Evolutionary conservation across 495 filamentous ascomycete species (phyloP).

Genomic region (Tuber microsphaerosporum): DNA sequence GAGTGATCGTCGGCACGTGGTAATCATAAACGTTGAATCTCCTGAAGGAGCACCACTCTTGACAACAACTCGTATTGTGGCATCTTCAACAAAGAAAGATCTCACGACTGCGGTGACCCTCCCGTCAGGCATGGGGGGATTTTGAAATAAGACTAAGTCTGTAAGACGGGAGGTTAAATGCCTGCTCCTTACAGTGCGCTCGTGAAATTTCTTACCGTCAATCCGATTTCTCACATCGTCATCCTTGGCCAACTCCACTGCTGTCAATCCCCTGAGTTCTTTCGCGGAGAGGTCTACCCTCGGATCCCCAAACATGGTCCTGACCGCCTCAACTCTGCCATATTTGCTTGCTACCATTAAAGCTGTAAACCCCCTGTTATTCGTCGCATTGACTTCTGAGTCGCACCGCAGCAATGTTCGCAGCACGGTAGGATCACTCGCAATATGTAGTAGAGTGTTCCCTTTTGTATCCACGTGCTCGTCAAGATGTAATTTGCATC

Average conservation of each 20-base stretch:
- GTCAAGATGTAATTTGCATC: slow-evolving; percentile 74
- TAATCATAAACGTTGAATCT: slow-evolving; percentile 71
- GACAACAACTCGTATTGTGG: slow-evolving; percentile 81
- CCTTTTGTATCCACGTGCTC: slow-evolving; percentile 88
- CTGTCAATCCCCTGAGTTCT: slow-evolving; percentile 83
- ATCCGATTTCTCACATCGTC: slow-evolving; percentile 95
- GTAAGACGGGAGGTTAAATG: slow-evolving; percentile 6
- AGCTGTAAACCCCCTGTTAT: slow-evolving; percentile 90
- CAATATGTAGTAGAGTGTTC: slow-evolving; percentile 88
- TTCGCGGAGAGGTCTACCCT: slow-evolving; percentile 78
- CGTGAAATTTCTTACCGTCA: slow-evolving; percentile 47
- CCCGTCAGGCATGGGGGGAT: slow-evolving; percentile 61
- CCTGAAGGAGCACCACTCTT: slow-evolving; percentile 77
- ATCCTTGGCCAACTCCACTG: slow-evolving; percentile 94
- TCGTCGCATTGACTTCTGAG: slow-evolving; percentile 87
- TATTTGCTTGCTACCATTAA: slow-evolving; percentile 99
- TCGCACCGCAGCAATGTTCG: slow-evolving; percentile 76
- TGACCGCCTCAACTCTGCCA: slow-evolving; percentile 85
- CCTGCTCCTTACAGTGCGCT: neutral
- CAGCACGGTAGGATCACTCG: slow-evolving; percentile 70
- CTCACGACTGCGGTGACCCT: slow-evolving; percentile 87
- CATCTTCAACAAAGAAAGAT: slow-evolving; percentile 97
- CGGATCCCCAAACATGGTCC: slow-evolving; percentile 76
- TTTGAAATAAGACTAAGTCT: slow-evolving; percentile 78
- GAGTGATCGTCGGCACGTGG: slow-evolving; percentile 84